Evolutionary conservation across 2,329 filamentous ascomycete species (phyloP).

Genomic region (Bipolaris bicolor): DNA sequence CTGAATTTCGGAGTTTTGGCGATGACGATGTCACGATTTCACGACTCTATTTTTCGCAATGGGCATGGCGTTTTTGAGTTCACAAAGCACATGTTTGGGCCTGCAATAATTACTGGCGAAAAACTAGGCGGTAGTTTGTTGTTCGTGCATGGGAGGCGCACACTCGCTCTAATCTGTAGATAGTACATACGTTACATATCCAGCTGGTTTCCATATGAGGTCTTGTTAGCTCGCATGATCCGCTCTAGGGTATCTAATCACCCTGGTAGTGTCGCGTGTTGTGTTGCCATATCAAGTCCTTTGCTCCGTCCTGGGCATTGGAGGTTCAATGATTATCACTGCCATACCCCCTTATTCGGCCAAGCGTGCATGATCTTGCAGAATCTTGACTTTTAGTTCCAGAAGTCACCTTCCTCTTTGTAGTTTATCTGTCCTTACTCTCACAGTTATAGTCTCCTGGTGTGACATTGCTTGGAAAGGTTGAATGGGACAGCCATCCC

Average conservation of each 20-base stretch:
- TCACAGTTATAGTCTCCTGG: constrained; percentile 55
- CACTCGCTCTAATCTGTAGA: background rate
- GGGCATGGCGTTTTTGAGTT: constrained; percentile 9
- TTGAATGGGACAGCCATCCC: constrained; percentile 51
- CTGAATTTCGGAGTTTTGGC: constrained; percentile 7
- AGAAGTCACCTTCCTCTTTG: constrained; percentile 32
- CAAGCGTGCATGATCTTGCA: constrained; percentile 35
- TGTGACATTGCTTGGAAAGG: constrained; percentile 57
- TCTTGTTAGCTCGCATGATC: background rate
- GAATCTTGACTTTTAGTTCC: constrained; percentile 41
- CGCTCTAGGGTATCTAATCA: background rate
- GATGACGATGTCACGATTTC: constrained; percentile 4
- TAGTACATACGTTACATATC: background rate
- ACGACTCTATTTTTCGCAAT: background rate
- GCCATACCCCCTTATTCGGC: background rate
- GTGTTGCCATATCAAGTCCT: background rate
- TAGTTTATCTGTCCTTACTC: constrained; percentile 26
- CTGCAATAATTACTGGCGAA: background rate
- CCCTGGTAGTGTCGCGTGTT: background rate
- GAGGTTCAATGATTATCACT: too few species aligned
- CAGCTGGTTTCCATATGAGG: background rate
- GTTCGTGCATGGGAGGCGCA: background rate
- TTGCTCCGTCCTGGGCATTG: background rate
- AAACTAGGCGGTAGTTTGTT: background rate
- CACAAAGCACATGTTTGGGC: background rate